Evolutionary conservation across 202 grass and related monocot genomes (phyloP).

Genomic region (Hordeum pubiflorum): DNA sequence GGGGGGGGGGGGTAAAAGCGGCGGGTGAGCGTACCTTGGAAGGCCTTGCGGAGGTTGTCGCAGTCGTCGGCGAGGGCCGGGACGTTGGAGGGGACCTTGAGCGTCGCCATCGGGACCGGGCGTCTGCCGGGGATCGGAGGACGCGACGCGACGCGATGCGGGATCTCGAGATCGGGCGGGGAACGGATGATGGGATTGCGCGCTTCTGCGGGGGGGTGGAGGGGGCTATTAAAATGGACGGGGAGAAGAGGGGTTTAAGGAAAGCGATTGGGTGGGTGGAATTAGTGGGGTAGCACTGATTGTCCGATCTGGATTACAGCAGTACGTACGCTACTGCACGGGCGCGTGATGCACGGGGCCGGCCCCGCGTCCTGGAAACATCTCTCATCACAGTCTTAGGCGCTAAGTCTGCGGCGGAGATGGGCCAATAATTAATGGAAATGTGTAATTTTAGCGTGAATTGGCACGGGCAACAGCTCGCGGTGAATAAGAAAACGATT

Average conservation of each 20-base stretch:
- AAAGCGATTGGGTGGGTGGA: neutral
- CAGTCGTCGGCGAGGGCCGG: slow-evolving; percentile 60
- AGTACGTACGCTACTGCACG: neutral
- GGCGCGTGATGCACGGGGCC: neutral
- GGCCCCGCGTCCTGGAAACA: neutral
- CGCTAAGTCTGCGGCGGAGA: neutral
- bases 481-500: no score
- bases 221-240: neutral
- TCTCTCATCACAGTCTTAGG: neutral
- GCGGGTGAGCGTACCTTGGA: slow-evolving; percentile 37
- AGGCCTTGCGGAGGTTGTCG: slow-evolving; percentile 80
- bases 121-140: neutral
- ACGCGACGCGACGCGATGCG: neutral
- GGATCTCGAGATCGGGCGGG: slow-evolving; percentile 7
- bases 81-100: slow-evolving; percentile 46
- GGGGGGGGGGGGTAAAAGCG: no score
- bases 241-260: slow-evolving; percentile 23
- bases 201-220: neutral
- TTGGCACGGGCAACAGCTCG: no score
- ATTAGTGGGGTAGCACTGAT: neutral
- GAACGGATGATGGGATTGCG: neutral
- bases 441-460: no score
- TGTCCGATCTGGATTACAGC: slow-evolving; percentile 13
- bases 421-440: no score
- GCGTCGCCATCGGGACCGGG: slow-evolving; percentile 42